A percentile compares a stretch with the other conserved stretches of the same genome.
Evolutionary conservation across 2,329 filamentous ascomycete genomes (phyloP).

Genomic region (Aspergillus sp.): DNA sequence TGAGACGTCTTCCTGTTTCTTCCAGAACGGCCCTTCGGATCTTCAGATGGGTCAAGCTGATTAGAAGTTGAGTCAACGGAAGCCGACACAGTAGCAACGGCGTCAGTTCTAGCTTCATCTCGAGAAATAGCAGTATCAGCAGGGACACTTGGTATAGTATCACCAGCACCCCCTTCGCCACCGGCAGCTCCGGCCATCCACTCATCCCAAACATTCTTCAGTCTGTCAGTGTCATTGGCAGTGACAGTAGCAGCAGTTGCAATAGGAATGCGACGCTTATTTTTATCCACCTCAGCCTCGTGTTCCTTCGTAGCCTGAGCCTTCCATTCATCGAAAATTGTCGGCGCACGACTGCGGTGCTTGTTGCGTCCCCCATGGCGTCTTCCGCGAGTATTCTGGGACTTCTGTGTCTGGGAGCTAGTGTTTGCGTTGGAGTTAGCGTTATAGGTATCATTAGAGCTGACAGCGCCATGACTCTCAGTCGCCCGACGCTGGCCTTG

Average conservation of each 20-base stretch:
- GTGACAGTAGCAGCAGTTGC: neutral
- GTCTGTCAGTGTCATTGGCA: neutral
- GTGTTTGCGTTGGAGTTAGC: no score
- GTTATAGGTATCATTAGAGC: no score
- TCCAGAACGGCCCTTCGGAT: no score
- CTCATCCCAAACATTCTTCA: no score
- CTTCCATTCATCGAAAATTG: conserved; percentile 14
- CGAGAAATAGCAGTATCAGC: neutral
- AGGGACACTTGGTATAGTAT: neutral
- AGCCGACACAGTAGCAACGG: neutral
- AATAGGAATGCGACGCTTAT: neutral
- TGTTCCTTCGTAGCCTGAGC: conserved; percentile 2
- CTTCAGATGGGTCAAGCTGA: no score
- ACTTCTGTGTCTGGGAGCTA: no score
- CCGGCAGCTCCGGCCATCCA: neutral
- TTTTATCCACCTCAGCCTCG: neutral
- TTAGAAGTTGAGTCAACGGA: no score
- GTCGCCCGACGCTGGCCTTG: no score
- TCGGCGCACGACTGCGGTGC: conserved; percentile 4
- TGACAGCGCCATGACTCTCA: no score
- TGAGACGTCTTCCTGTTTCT: no score
- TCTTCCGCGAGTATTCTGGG: neutral
- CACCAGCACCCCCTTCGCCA: neutral
- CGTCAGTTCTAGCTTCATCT: neutral
- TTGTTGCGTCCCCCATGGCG: neutral